Base-by-base conservation (phyloP, 257 asterid genomes). In the Coffea canephora region DNA sequence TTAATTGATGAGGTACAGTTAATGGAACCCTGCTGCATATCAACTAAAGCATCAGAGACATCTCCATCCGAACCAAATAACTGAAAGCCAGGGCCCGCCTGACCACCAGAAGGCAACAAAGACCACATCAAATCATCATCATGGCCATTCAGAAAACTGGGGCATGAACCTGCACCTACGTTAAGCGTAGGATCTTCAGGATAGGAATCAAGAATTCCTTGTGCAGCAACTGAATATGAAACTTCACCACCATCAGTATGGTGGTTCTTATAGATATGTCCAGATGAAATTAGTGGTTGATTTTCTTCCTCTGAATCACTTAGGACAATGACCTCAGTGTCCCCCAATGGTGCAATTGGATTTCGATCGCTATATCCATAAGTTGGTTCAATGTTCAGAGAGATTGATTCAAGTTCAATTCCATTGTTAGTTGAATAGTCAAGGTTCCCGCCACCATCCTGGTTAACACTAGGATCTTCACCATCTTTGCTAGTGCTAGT, bases 271-370 rank as follows among this genome's bases (percentile, higher is more conserved):
- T 78, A 84, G 77, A 62, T 79, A 67, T 85, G 77, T 67, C 80
- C 92, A 77, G 92, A 73, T 69, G 92, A 43, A 69, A 85, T 73
- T 27, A 83, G 76, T 21, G 89, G 90, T 36, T 84, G 89, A 76
- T 55, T 87, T 82, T 92, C 99, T 73, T 94, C 97, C 16, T 96
- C 99, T 10, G 98, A 92, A 87, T 96, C 99, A 80, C 94, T 92
- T 39, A 96, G 91, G 73, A 92, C 88, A 71, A 96, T 96, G 23
- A 96, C 88, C 73, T 90, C 95, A 74, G 90, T 79, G 70, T 87
- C 93, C 77, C 86, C 93, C 76, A 87, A 78, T 27, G 89, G 88
- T 36, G 83, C 86, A 55, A 91, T 74, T 13, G 87, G 82, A 76
- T 80, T 86, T 74, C 77, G 87, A 39, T 83, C 87, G 39, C 46